Percentiles rank a stretch among this genome's conserved stretches.
Evolutionary conservation across 2,329 filamentous ascomycete genomes (phyloP).

Genomic region (Phaeoacremonium minimum): DNA sequence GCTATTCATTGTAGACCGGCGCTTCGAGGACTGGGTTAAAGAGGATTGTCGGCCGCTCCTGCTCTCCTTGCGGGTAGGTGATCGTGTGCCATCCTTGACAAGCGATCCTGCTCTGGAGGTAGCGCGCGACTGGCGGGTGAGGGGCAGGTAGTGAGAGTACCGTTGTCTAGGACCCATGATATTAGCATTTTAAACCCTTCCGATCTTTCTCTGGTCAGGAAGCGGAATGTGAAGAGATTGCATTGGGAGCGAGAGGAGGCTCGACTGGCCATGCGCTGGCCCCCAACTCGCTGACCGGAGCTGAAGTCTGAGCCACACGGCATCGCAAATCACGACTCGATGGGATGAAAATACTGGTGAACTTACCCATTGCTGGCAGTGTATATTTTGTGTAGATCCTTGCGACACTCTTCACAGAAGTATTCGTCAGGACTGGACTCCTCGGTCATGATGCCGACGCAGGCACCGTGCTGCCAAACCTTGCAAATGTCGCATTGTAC

Average conservation of each 20-base stretch:
- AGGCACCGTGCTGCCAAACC: constrained; percentile 98
- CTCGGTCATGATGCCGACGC: constrained; percentile 94
- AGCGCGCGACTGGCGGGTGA: constrained; percentile 51
- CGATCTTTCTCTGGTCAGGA: too few relatives aligned
- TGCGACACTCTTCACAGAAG: constrained; percentile 92
- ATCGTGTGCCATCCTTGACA: constrained; percentile 57
- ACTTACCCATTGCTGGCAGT: constrained; percentile 81
- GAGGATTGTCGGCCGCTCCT: constrained; percentile 52
- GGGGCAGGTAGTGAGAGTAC: constrained; percentile 62
- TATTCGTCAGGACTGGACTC: constrained; percentile 92
- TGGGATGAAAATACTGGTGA: constrained; percentile 7
- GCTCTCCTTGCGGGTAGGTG: constrained; percentile 46
- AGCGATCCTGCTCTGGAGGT: constrained; percentile 61
- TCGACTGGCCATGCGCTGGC: too few relatives aligned
- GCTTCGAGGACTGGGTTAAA: constrained; percentile 62
- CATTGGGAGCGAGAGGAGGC: too few relatives aligned
- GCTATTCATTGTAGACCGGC: constrained; percentile 96
- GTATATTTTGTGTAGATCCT: constrained; percentile 83
- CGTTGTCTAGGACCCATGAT: constrained; percentile 47
- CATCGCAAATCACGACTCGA: constrained; percentile 4
- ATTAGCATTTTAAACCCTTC: constrained; percentile 30
- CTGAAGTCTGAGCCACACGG: constrained; percentile 13
- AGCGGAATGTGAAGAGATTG: too few relatives aligned
- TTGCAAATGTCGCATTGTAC: constrained; percentile 98
- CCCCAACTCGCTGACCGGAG: constrained; percentile 15